Conservation (phyloP, 176 grass and related monocot species). For the Oryza meyeriana region DNA sequence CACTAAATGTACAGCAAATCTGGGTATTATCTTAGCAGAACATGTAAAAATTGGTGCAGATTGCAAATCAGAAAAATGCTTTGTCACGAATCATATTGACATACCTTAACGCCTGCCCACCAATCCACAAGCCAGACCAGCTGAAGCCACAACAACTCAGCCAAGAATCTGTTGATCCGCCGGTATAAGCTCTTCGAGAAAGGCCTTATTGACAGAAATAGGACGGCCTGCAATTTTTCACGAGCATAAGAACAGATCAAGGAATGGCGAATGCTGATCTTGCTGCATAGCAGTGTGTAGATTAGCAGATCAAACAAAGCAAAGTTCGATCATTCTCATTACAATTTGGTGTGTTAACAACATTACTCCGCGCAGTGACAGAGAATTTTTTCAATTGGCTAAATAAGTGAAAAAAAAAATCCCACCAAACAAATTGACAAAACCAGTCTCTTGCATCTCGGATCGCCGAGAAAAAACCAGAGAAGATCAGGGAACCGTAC, state of each 20-base stretch:
- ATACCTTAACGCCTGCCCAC: constrained; percentile 97
- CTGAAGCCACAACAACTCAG: constrained; percentile 87
- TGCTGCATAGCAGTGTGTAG: too few species aligned
- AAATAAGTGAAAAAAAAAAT: too few species aligned
- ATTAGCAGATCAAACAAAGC: neutral
- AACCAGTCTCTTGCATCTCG: neutral
- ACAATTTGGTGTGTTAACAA: neutral
- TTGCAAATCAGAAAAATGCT: neutral
- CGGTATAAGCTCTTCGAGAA: constrained; percentile 69
- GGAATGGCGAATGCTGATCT: neutral
- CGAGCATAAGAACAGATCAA: neutral
- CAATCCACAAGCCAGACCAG: constrained; percentile 96
- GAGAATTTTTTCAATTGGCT: neutral
- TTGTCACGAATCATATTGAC: neutral
- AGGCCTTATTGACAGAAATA: constrained; percentile 73
- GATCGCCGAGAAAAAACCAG: neutral
- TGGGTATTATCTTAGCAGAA: neutral
- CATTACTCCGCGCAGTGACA: too few species aligned
- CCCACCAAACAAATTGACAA: neutral
- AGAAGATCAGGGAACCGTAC: neutral
- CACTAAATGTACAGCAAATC: neutral
- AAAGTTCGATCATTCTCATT: neutral
- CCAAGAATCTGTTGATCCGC: constrained; percentile 63
- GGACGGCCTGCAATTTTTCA: constrained; percentile 41
- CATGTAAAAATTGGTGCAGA: neutral